phyloP scores from a whole-genome alignment of 2,329 filamentous ascomycete genomes.

The Diaporthe citriasiana region DNA sequence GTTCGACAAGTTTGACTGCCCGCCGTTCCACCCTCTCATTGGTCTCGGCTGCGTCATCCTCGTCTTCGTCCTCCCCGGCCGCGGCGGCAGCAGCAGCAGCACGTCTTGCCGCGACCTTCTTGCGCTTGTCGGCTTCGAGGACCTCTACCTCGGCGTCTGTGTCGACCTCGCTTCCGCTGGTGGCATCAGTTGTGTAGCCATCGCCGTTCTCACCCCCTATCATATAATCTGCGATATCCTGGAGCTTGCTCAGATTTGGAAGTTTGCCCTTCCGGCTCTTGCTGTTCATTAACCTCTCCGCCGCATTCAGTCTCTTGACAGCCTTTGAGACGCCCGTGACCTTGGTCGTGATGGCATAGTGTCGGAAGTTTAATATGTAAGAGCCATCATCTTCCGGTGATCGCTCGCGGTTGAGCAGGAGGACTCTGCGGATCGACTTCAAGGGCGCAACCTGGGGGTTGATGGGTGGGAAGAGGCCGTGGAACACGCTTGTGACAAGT shows the following conservation, averaged over 20 bases:
- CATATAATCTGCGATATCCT: slow-evolving; percentile 96
- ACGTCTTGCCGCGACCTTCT: slow-evolving; percentile 67
- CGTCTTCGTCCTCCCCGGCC: slow-evolving; percentile 62
- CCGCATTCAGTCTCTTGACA: slow-evolving; percentile 85
- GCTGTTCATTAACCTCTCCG: slow-evolving; percentile 79
- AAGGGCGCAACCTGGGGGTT: slow-evolving; percentile 92
- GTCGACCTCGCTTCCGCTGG: slow-evolving; percentile 91
- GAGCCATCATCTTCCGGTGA: slow-evolving; percentile 68
- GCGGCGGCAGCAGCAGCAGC: slow-evolving; percentile 59
- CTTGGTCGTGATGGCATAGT: slow-evolving; percentile 96
- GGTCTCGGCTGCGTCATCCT: slow-evolving; percentile 52
- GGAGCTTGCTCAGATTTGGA: slow-evolving; percentile 90
- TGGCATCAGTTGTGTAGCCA: slow-evolving; percentile 88
- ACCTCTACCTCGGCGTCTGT: slow-evolving; percentile 97
- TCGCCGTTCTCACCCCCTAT: slow-evolving; percentile 82
- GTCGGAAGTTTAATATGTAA: slow-evolving; percentile 88
- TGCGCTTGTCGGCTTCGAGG: slow-evolving; percentile 73
- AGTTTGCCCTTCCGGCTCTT: slow-evolving; percentile 78
- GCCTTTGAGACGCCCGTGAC: slow-evolving; percentile 87
- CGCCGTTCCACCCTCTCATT: slow-evolving; percentile 80
- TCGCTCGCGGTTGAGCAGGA: slow-evolving; percentile 88
- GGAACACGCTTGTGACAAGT: slow-evolving; percentile 93
- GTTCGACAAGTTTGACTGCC: slow-evolving; percentile 90
- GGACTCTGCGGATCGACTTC: slow-evolving; percentile 90
- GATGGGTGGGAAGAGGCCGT: slow-evolving; percentile 95